Base-by-base conservation (phyloP, 805 yeast genomes). In the Clavispora vitiphila region DNA sequence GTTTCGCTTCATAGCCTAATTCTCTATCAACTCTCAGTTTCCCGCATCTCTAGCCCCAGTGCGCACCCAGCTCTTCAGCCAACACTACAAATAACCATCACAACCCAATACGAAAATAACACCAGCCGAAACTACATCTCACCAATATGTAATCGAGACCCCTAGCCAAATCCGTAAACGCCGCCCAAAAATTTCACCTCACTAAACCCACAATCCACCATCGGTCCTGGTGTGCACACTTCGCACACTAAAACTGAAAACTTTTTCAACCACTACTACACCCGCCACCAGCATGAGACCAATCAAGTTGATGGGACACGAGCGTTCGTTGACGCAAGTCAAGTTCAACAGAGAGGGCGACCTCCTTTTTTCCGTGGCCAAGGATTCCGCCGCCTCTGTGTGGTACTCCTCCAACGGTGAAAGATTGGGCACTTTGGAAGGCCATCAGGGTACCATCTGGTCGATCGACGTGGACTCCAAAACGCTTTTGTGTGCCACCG, bases 331-430 rank as follows among this genome's bases (percentile, higher is more conserved):
- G 56, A 90, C 98, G 37, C 98, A 93, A 74, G 90, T 93, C 55
- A 91, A 86, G 63, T 93, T 82, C 72, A 93, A 93, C 77, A 76
- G 80, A 48, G 98, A 95, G 59, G 99, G 99, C 35, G 99, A 93
- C 64, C 67, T 93, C 53, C 76, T 93, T 43, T 83, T 93, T 62
- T 82, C 98, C 9, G 90, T 87, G 31, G 88, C 96, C 50, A 89
- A 93, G 66, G 99, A 93, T 76, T 76, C 77, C 55, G 79, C 81
- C 10, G 96, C 95, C 2, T 83, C 90, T 36, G 83, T 91, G 47
- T 95, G 98, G 97, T 93, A 78, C 67, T 80, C 97, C 23, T 81
- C 85, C 49, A 91, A 90, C 63, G 99, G 99, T 56, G 99, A 93
- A 69, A 80, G 98, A 65, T 67, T 93, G 44, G 99, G 99, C 38